Evolutionary conservation across 768 basidiomycete species (phyloP), one percentile per base, ranked within the genome.

Genomic region (Leccinum olivaceopallidum): DNA sequence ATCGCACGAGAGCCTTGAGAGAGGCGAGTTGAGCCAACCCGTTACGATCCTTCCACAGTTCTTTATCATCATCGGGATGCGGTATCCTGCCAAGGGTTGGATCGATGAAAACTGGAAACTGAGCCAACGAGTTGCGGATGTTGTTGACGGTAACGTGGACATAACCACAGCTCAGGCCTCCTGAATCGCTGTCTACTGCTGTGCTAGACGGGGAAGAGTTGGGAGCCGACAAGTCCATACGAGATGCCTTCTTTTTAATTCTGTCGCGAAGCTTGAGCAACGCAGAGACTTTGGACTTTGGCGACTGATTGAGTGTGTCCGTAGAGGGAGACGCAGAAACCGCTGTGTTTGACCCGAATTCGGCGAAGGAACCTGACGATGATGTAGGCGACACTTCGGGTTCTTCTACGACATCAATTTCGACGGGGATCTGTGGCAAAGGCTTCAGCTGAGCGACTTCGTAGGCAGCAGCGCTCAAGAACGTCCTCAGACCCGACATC

Each of bases 1-100:
- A 75, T 37, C 76, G 75, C 42, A 83, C 72, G 57, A 83, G 74
- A 39, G 79, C 79, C 14, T 73, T 65, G 39, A 83, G 69, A 7
- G 80, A 77, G 20, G 71, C 73, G 51, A 74, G 76, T 44, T 76
- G 67, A 47, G 65, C 69, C 14, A 75, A 30, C 4, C 74, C 69
- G 14, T 65, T 64, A 12, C 32, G 51, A 58, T 73, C 72, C 37
- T 65, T 63, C 63, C 67, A 75, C 2, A 76, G 44, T 55, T 76
- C 75, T 4, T 63, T 53, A 5, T 32, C 60, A 10, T 75, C 75
- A 22, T 71, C 75, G 7, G 71, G 64, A 37, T 75, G 71, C 34
- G 67, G 56, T 67, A 72, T 69, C 50, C 76, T 65, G 12, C 70
- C 67, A 34, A 75, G 71, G 8, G 68, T 61, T 5, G 67, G 55